Conservation (phyloP, 371 early-diverging fungal genomes). For the Catenaria anguillulae region DNA sequence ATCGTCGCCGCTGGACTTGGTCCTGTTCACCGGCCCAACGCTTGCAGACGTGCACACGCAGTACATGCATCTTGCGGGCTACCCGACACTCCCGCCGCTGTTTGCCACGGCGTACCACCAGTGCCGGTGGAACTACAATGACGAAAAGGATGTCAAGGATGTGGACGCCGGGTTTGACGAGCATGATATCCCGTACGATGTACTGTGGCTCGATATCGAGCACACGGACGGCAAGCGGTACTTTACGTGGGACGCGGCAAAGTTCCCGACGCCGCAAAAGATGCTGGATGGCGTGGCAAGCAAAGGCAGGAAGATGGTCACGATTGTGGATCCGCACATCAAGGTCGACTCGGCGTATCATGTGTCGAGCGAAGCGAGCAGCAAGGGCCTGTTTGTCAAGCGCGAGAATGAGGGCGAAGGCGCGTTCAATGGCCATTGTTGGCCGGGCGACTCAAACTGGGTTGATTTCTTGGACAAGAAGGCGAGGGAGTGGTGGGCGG, state of each 20-base stretch:
- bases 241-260: constrained; percentile 72
- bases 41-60: constrained; percentile 53
- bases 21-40: constrained; percentile 72
- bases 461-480: constrained; percentile 66
- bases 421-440: constrained; percentile 74
- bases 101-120: constrained; percentile 90
- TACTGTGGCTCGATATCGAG: constrained; percentile 89
- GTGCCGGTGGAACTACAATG: constrained; percentile 85
- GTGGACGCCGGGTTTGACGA: constrained; percentile 69
- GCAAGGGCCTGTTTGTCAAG: constrained; percentile 52
- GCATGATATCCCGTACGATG: constrained; percentile 79
- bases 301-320: constrained; percentile 72
- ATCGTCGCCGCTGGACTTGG: constrained; percentile 74
- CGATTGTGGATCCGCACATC: constrained; percentile 93
- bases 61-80: constrained; percentile 63
- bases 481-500: constrained; percentile 69
- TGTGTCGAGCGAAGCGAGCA: constrained; percentile 60
- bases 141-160: constrained; percentile 60
- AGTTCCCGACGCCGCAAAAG: constrained; percentile 72
- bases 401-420: constrained; percentile 39
- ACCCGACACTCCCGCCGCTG: constrained; percentile 65
- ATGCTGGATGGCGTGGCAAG: constrained; percentile 63
- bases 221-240: constrained; percentile 82
- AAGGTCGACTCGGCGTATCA: constrained; percentile 62
- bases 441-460: constrained; percentile 84